Evolutionary conservation across 345 rosid genomes (phyloP).

Genomic region (Gossypium longicalyx): DNA sequence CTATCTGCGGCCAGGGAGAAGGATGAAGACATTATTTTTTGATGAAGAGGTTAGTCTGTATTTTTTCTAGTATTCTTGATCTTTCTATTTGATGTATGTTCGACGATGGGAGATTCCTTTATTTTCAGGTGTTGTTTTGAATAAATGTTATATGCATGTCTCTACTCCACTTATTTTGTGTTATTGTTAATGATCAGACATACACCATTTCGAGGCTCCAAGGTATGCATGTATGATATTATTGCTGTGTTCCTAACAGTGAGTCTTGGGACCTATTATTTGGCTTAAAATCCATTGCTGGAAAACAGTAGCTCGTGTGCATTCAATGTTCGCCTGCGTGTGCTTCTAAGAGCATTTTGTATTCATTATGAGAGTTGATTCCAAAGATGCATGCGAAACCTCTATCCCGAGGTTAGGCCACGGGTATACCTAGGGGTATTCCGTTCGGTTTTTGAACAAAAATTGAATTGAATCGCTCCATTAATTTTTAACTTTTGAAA

Average conservation of each 20-base stretch:
- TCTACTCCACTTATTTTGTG: conserved; percentile 21
- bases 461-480: too few relatives aligned
- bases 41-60: conserved; percentile 26
- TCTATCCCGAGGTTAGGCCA: background rate
- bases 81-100: conserved; percentile 10
- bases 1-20: conserved; percentile 50
- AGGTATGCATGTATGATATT: background rate
- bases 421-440: background rate
- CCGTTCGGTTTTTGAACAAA: too few relatives aligned
- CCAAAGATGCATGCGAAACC: background rate
- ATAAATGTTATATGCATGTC: conserved; percentile 21
- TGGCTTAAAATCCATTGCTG: background rate
- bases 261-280: background rate
- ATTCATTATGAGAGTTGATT: background rate
- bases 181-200: background rate
- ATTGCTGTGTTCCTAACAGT: background rate
- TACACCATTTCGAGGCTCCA: background rate
- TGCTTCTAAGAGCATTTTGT: background rate
- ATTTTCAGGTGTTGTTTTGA: conserved; percentile 8
- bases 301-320: background rate
- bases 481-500: too few relatives aligned
- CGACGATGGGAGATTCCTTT: background rate
- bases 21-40: conserved; percentile 82
- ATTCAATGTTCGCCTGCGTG: background rate
- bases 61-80: conserved; percentile 19